Conservation (phyloP, 2,329 filamentous ascomycete species). For the Thielaviopsis cerberus region DNA sequence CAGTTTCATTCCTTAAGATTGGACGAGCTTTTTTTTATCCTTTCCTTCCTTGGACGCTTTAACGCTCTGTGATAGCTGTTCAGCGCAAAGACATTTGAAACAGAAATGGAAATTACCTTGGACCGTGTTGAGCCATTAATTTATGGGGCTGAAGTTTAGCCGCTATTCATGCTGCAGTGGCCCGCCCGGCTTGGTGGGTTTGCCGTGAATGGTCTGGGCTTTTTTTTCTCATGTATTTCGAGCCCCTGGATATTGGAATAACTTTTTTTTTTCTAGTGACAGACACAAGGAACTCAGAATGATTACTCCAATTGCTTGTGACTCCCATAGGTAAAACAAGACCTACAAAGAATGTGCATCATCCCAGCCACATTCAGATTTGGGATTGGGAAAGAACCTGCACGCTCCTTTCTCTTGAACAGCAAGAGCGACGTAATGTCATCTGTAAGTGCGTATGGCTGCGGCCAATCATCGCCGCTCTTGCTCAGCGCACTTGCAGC, state of each 20-base stretch:
- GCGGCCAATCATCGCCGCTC: background rate
- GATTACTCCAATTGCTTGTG: too few relatives aligned
- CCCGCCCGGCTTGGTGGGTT: background rate
- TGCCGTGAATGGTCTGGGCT: background rate
- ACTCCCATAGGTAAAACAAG: too few relatives aligned
- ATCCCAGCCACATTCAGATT: too few relatives aligned
- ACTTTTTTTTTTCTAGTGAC: too few relatives aligned
- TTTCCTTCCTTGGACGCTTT: too few relatives aligned
- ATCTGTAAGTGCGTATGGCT: background rate
- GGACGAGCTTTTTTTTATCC: too few relatives aligned
- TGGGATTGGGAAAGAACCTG: too few relatives aligned
- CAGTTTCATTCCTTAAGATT: background rate
- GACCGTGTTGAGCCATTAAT: background rate
- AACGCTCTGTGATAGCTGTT: too few relatives aligned
- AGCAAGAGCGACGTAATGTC: background rate
- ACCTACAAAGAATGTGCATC: too few relatives aligned
- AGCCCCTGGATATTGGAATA: too few relatives aligned
- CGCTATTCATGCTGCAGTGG: background rate
- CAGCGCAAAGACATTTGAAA: too few relatives aligned
- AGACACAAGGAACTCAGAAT: too few relatives aligned
- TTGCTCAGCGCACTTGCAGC: background rate
- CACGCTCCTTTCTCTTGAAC: background rate
- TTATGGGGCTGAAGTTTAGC: background rate
- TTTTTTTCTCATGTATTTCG: background rate
- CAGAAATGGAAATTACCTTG: background rate